phyloP scores from a whole-genome alignment of 768 basidiomycete genomes.

The Trametes sanguinea region DNA sequence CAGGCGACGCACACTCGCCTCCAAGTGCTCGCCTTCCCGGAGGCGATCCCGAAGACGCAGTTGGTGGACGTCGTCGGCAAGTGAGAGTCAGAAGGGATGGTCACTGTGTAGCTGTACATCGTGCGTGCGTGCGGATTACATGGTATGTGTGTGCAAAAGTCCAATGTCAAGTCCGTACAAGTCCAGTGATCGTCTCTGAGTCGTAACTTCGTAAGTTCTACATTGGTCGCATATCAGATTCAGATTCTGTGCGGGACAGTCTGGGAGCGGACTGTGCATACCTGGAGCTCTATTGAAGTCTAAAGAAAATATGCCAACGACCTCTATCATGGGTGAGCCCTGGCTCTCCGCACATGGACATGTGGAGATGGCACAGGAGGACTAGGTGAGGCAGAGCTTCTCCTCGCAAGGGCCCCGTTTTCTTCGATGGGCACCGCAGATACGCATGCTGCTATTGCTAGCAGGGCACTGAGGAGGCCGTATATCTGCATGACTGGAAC shows the following conservation, averaged over 20 bases:
- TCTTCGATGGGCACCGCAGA: not conserved
- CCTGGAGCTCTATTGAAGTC: too few species aligned
- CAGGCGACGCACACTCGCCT: slow-evolving; percentile 59
- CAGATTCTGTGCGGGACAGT: too few species aligned
- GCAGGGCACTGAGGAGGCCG: not conserved
- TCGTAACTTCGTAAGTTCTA: too few species aligned
- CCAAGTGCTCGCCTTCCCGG: slow-evolving; percentile 48
- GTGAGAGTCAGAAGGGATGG: not conserved
- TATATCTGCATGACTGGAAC: not conserved
- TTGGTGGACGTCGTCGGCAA: slow-evolving; percentile 37
- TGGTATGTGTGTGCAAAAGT: too few species aligned
- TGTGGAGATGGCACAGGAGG: not conserved
- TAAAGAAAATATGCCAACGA: not conserved
- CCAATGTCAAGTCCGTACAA: too few species aligned
- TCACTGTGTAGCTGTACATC: too few species aligned
- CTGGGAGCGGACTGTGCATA: too few species aligned
- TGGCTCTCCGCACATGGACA: not conserved
- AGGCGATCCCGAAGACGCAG: slow-evolving; percentile 59
- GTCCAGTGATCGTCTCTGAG: too few species aligned
- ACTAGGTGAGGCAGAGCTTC: not conserved
- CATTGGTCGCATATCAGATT: too few species aligned
- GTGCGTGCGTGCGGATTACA: too few species aligned
- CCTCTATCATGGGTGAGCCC: slow-evolving; percentile 1
- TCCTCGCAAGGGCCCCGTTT: not conserved
- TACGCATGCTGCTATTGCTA: not conserved